phyloP scores from a whole-genome alignment of 2,329 filamentous ascomycete genomes.

The Magnaporthiopsis rhizophila region DNA sequence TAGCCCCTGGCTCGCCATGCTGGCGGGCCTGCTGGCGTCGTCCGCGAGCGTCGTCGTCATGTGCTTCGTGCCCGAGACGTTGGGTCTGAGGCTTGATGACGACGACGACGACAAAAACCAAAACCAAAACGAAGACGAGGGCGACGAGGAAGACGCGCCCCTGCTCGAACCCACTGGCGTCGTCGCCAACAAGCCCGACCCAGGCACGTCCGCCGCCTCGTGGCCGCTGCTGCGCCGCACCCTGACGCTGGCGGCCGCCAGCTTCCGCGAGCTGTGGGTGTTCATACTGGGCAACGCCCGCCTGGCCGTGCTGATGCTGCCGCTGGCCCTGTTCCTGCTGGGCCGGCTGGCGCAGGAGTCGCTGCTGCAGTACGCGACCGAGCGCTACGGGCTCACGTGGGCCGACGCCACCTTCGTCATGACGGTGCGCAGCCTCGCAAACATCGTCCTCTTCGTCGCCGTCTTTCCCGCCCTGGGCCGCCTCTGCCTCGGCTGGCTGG shows the following conservation, averaged over 20 bases:
- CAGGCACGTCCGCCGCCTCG: not conserved
- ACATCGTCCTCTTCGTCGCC: conserved; percentile 28
- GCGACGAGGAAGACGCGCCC: not conserved
- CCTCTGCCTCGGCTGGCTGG: conserved; percentile 22
- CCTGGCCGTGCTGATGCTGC: conserved; percentile 29
- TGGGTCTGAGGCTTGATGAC: conserved; percentile 18
- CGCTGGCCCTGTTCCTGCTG: conserved; percentile 24
- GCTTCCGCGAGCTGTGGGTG: conserved; percentile 25
- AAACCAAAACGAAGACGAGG: not conserved
- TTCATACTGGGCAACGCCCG: conserved; percentile 32
- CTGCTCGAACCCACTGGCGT: not conserved
- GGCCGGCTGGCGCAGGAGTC: conserved; percentile 28
- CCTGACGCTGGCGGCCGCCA: not conserved
- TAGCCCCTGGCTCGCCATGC: conserved; percentile 32
- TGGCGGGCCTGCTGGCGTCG: conserved; percentile 24
- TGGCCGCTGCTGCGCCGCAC: not conserved
- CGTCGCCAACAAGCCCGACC: not conserved
- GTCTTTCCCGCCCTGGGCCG: conserved; percentile 28
- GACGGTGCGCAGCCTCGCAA: conserved; percentile 28
- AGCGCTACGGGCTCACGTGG: conserved; percentile 41
- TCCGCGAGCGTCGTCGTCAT: conserved; percentile 21
- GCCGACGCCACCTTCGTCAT: conserved; percentile 33
- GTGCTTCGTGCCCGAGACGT: conserved; percentile 34
- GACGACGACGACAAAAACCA: conserved; percentile 11
- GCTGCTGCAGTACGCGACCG: conserved; percentile 44